Evolutionary conservation across 345 rosid genomes (phyloP).

Genomic region (Lumnitzera littorea): DNA sequence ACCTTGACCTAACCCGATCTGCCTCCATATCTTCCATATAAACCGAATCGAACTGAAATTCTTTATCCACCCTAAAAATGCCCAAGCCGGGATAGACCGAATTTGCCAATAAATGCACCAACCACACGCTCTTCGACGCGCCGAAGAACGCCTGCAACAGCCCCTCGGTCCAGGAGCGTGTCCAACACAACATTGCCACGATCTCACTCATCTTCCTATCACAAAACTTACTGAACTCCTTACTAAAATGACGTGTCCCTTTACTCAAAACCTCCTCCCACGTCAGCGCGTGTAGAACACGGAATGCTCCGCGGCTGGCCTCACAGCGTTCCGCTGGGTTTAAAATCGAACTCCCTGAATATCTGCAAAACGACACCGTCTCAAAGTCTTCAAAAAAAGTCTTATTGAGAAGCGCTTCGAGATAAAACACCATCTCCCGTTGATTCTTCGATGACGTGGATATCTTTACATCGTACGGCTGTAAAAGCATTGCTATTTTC

Average conservation of each 20-base stretch:
- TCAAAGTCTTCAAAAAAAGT: slow-evolving; percentile 5
- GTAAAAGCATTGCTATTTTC: slow-evolving; percentile 25
- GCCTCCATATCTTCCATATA: not conserved
- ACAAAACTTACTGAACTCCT: slow-evolving; percentile 2
- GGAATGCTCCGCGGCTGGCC: not conserved
- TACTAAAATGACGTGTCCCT: not conserved
- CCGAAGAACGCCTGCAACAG: slow-evolving; percentile 1
- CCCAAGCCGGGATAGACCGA: not conserved
- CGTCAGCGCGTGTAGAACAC: not conserved
- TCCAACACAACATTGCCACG: not conserved
- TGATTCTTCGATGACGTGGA: not conserved
- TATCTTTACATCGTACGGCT: slow-evolving; percentile 1
- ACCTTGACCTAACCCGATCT: not conserved
- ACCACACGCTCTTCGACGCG: slow-evolving; percentile 4
- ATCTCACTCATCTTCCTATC: slow-evolving; percentile 3
- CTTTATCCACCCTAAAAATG: not conserved
- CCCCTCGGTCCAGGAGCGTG: not conserved
- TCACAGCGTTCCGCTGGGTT: not conserved
- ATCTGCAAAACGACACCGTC: not conserved
- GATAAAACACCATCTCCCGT: not conserved
- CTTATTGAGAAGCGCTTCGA: not conserved
- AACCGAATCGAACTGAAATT: not conserved
- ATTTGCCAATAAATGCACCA: not conserved
- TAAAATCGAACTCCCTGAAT: not conserved
- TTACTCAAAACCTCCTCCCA: not conserved